phyloP scores from a whole-genome alignment of 305 asterid genomes.

The Euphrasia arctica region DNA sequence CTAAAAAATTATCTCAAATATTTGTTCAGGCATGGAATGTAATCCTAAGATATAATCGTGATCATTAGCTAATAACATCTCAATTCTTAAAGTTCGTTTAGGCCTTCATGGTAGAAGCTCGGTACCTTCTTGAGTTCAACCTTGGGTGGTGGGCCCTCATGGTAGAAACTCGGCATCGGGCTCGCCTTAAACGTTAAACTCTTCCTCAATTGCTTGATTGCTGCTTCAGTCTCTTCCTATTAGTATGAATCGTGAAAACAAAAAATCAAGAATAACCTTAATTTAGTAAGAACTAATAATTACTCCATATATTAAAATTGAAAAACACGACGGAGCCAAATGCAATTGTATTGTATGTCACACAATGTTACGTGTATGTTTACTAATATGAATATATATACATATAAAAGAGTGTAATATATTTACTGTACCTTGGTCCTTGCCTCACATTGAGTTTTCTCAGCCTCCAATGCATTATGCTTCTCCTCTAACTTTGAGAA shows the following conservation, averaged over 20 bases:
- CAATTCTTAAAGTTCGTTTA: no score
- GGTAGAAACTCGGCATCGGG: slow-evolving; percentile 81
- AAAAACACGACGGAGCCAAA: no score
- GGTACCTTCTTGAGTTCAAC: slow-evolving; percentile 64
- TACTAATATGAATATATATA: no score
- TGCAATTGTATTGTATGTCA: no score
- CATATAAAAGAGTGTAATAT: background rate
- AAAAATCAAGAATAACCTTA: background rate
- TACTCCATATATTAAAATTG: no score
- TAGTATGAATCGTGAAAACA: background rate
- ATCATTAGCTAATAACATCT: no score
- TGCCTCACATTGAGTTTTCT: slow-evolving; percentile 52
- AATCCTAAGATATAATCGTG: no score
- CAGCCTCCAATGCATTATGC: slow-evolving; percentile 66
- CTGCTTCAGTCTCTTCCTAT: slow-evolving; percentile 62
- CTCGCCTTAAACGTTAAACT: slow-evolving; percentile 59
- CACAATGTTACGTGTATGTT: no score
- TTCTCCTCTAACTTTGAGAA: slow-evolving; percentile 70
- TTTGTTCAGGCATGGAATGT: no score
- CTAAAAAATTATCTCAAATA: no score
- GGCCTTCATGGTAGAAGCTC: background rate
- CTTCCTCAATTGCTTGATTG: slow-evolving; percentile 63
- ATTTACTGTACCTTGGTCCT: slow-evolving; percentile 52
- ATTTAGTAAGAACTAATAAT: background rate
- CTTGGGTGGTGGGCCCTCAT: slow-evolving; percentile 74